A percentile compares a stretch with the other conserved stretches of the same genome.
phyloP scores from a whole-genome alignment of 2,329 filamentous ascomycete species.

The Ophiostoma australiae region DNA sequence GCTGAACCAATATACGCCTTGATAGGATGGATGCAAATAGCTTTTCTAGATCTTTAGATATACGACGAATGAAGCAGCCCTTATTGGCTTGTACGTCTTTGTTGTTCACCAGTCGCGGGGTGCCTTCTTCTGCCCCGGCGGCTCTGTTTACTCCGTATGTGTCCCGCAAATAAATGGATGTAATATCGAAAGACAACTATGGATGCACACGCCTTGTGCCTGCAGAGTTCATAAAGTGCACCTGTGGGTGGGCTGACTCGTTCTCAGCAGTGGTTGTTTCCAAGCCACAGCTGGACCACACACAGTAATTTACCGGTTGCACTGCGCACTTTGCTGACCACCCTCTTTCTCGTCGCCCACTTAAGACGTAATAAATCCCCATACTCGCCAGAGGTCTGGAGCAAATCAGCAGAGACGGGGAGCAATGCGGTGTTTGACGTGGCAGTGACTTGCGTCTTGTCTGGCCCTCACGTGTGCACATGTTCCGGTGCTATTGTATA shows the following conservation, averaged over 20 bases:
- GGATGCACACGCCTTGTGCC: not conserved
- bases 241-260: not conserved
- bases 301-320: not conserved
- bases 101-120: too few relatives aligned
- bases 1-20: constrained; percentile 44
- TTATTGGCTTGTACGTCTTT: too few relatives aligned
- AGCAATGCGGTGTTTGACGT: too few relatives aligned
- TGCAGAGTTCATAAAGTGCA: not conserved
- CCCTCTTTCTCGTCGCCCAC: not conserved
- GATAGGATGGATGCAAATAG: not conserved
- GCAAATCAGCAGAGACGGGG: too few relatives aligned
- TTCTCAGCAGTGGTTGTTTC: not conserved
- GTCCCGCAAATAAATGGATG: not conserved
- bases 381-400: too few relatives aligned
- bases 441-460: too few relatives aligned
- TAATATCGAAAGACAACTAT: not conserved
- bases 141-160: too few relatives aligned
- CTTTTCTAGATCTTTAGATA: not conserved
- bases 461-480: too few relatives aligned
- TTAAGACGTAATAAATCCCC: too few relatives aligned
- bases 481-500: too few relatives aligned
- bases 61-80: not conserved
- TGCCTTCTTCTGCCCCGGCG: too few relatives aligned
- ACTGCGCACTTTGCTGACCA: not conserved
- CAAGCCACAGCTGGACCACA: not conserved